Conservation (phyloP, 192 early-diverging fungal genomes). For the Linnemannia exigua region DNA sequence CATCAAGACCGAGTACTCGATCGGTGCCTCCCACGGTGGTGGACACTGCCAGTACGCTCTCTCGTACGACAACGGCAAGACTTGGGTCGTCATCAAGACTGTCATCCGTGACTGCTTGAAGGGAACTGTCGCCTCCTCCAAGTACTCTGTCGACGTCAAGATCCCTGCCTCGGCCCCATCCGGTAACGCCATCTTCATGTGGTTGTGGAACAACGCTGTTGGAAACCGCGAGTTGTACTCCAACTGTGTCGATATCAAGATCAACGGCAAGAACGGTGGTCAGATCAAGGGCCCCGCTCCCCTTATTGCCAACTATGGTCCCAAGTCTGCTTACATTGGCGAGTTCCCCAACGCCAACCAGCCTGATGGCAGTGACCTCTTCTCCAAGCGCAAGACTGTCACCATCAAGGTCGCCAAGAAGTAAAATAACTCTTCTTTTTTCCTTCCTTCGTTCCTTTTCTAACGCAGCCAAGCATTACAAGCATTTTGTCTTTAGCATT, state of each 20-base stretch:
- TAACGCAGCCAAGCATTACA: not conserved
- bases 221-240: constrained; percentile 86
- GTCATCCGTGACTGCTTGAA: constrained; percentile 63
- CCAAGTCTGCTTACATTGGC: constrained; percentile 44
- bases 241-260: constrained; percentile 80
- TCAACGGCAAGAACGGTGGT: constrained; percentile 62
- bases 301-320: constrained; percentile 58
- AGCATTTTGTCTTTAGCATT: constrained; percentile 62
- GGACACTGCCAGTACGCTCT: constrained; percentile 83
- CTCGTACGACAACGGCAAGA: constrained; percentile 74
- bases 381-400: constrained; percentile 39
- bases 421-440: not conserved
- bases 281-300: constrained; percentile 58
- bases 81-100: constrained; percentile 75
- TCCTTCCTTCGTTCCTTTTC: too few relatives aligned
- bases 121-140: constrained; percentile 32
- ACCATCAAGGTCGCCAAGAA: constrained; percentile 33
- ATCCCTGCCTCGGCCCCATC: constrained; percentile 53
- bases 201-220: constrained; percentile 83
- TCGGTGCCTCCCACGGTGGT: constrained; percentile 70
- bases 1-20: constrained; percentile 66
- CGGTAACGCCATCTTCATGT: constrained; percentile 59
- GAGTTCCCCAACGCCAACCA: constrained; percentile 63
- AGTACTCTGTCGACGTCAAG: constrained; percentile 39
- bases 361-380: constrained; percentile 13